phyloP scores from a whole-genome alignment of 139 green algal species.

The Chlorella sp. region DNA sequence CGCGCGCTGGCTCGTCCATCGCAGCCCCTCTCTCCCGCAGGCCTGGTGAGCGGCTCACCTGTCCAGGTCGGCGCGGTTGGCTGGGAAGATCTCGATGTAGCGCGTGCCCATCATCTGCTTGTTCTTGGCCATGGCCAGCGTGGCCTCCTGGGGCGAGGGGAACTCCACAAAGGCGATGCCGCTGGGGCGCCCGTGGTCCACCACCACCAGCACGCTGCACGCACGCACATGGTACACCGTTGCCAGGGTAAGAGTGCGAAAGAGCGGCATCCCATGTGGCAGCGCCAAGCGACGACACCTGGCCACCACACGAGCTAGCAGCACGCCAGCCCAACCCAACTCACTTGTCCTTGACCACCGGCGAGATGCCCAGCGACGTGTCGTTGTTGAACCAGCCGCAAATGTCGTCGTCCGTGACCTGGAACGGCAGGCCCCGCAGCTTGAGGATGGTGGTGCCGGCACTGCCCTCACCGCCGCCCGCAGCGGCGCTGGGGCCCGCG shows the following conservation, averaged over 20 bases:
- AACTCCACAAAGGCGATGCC: slow-evolving; percentile 79
- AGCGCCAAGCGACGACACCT: too few relatives aligned
- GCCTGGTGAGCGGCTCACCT: neutral
- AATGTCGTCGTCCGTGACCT: slow-evolving; percentile 65
- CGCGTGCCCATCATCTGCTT: slow-evolving; percentile 75
- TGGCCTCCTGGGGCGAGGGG: slow-evolving; percentile 47
- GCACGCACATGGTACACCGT: too few relatives aligned
- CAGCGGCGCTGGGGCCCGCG: neutral
- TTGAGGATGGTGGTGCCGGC: slow-evolving; percentile 59
- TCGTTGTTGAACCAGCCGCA: slow-evolving; percentile 74
- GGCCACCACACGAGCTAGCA: too few relatives aligned
- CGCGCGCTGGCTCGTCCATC: too few relatives aligned
- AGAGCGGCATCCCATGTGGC: too few relatives aligned
- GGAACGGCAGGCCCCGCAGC: slow-evolving; percentile 80
- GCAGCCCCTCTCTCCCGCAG: too few relatives aligned
- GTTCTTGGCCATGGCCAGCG: slow-evolving; percentile 65
- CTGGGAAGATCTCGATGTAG: slow-evolving; percentile 57
- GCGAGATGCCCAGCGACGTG: slow-evolving; percentile 26
- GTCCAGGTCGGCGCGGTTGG: slow-evolving; percentile 14
- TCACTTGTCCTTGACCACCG: slow-evolving; percentile 31
- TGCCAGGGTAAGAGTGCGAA: too few relatives aligned
- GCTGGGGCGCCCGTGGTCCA: slow-evolving; percentile 52
- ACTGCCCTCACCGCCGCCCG: neutral
- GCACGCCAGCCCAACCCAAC: neutral
- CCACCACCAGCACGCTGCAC: slow-evolving; percentile 62